Evolutionary conservation across 129 eudicot genomes (phyloP), one percentile per base, ranked within the genome.

Genomic region (Smallanthus sonchifolius): DNA sequence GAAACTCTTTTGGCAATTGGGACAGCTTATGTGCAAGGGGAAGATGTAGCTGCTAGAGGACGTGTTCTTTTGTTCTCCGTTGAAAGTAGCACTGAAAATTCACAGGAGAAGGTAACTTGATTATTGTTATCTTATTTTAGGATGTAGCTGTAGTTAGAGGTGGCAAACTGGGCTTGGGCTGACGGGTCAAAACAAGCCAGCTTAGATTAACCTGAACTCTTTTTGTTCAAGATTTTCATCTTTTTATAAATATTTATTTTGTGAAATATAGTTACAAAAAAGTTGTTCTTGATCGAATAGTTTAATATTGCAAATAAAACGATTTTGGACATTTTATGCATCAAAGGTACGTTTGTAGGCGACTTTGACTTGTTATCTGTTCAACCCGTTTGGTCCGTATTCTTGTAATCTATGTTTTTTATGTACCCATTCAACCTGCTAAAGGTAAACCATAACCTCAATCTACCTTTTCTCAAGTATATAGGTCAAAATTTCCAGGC

Each of bases 41-140:
- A 94, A 80, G 99, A 94, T 80, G 96, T 94, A 73, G 99, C 99
- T 35, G 99, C 89, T 35, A 89, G 99, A 85, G 99, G 99, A 63
- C 97, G 99, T 10, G 93, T 94, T 38, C 93, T 94, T 38, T 76
- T 94, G 84, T 91, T 69, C 78, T 89, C 99, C 20, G 89, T 91
- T 77, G 97, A 89, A 66, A 88, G 77, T 74, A 71, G 75, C 77
- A 72, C 88, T 32, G 99, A 94, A 52, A 83, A 51, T 77, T 79
- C 89, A 57, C 94, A 83, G 76, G 77, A 78, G 51, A 62, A 65
- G 91, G 97, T 92, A 83, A 64, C 38, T 36, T 73, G 35, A 59
- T 36, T 32, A 64, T 19, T 34, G 0, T 4, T 16, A 16, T 19
- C 34, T 13, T 72, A 10, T 54, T 7, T 51, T n/a, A 16, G 32